Percentiles rank a stretch among this genome's conserved stretches.
These are phyloP conservation scores for Juglanconis sp. DNA, from an alignment of 2,329 filamentous ascomycete genomes.

Conservation along the genomic window DNA sequence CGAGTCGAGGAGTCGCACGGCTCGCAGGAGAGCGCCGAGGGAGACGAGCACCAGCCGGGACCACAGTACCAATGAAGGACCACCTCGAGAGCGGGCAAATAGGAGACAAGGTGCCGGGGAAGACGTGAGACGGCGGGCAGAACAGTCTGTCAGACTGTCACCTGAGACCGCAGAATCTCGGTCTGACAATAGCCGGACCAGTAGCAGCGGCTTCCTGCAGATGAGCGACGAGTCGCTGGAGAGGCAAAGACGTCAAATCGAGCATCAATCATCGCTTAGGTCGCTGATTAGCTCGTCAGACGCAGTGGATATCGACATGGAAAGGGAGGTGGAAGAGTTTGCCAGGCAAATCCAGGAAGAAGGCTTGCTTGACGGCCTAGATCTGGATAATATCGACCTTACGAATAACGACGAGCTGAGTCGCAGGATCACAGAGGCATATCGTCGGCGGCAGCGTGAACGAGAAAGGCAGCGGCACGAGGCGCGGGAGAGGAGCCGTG, in stretches of 20 bases:
- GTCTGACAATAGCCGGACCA: slow-evolving; percentile 33
- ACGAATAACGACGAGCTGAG: slow-evolving; percentile 86
- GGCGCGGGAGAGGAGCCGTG: slow-evolving; percentile 41
- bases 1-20: slow-evolving; percentile 19
- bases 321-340: slow-evolving; percentile 86
- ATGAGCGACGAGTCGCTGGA: slow-evolving; percentile 35
- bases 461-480: slow-evolving; percentile 54
- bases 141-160: slow-evolving; percentile 36
- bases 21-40: slow-evolving; percentile 20
- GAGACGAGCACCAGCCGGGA: slow-evolving; percentile 29
- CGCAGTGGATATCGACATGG: slow-evolving; percentile 72
- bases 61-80: slow-evolving; percentile 30
- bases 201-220: slow-evolving; percentile 44
- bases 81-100: slow-evolving; percentile 24
- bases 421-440: slow-evolving; percentile 85
- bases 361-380: slow-evolving; percentile 81
- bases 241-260: slow-evolving; percentile 58
- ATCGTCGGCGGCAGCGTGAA: slow-evolving; percentile 70
- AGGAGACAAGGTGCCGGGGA: slow-evolving; percentile 30
- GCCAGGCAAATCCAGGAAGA: slow-evolving; percentile 83
- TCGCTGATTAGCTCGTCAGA: slow-evolving; percentile 80
- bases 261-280: slow-evolving; percentile 85
- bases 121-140: slow-evolving; percentile 27
- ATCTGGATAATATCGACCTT: slow-evolving; percentile 81
- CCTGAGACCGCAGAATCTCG: slow-evolving; percentile 32